Evolutionary conservation across 495 filamentous ascomycete genomes (phyloP).

Genomic region (Hypoxylon crocopeplum): DNA sequence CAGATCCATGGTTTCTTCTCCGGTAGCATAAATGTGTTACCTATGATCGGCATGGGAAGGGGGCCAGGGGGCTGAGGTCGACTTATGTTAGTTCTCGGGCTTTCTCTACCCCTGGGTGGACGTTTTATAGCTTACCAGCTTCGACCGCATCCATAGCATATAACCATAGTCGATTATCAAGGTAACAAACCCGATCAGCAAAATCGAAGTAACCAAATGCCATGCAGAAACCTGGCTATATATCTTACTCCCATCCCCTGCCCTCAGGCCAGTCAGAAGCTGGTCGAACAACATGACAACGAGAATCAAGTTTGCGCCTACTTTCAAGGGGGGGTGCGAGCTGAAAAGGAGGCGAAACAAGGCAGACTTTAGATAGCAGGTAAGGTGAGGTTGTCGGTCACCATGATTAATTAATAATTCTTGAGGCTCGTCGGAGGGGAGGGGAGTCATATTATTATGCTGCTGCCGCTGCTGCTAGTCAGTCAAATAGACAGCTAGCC

Average conservation of each 20-base stretch:
- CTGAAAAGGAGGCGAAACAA: not conserved
- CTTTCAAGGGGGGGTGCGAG: not conserved
- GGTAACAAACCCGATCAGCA: constrained; percentile 40
- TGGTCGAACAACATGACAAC: constrained; percentile 33
- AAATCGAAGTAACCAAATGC: constrained; percentile 26
- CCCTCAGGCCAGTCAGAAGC: constrained; percentile 16
- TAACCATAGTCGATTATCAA: constrained; percentile 55
- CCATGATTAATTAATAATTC: too few species aligned
- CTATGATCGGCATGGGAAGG: constrained; percentile 55
- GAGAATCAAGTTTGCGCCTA: not conserved
- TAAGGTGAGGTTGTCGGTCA: too few species aligned
- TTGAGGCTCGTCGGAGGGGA: constrained; percentile 8
- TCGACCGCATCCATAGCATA: constrained; percentile 56
- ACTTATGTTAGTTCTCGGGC: not conserved
- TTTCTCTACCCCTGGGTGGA: not conserved
- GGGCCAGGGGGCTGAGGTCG: constrained; percentile 62
- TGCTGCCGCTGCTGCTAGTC: not conserved
- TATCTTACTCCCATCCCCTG: constrained; percentile 9
- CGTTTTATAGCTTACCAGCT: constrained; percentile 40
- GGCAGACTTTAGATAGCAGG: not conserved
- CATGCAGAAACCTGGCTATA: constrained; percentile 21
- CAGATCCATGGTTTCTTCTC: constrained; percentile 70
- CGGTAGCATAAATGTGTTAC: constrained; percentile 65
- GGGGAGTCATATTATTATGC: constrained; percentile 13
- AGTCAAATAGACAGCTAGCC: constrained; percentile 10